phyloP scores from a whole-genome alignment of 2,329 filamentous ascomycete species.

The Calonectria naviculata region DNA sequence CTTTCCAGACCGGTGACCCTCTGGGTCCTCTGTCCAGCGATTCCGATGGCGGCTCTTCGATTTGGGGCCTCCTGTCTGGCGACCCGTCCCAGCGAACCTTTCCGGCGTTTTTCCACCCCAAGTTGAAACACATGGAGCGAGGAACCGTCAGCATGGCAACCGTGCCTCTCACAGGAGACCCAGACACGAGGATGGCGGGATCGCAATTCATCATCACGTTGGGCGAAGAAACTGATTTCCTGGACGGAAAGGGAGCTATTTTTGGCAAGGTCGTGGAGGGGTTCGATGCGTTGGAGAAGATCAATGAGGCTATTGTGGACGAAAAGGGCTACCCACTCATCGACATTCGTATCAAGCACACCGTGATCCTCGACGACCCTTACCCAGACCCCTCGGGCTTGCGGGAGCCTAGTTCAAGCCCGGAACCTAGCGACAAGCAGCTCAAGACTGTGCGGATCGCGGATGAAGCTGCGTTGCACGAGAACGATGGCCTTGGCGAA shows the following conservation, averaged over 20 bases:
- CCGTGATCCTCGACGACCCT: conserved; percentile 90
- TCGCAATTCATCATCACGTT: conserved; percentile 96
- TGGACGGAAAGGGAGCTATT: conserved; percentile 93
- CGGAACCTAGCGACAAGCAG: conserved; percentile 84
- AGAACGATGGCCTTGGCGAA: conserved; percentile 77
- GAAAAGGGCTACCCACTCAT: conserved; percentile 88
- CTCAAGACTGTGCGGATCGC: conserved; percentile 91
- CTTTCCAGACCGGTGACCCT: conserved; percentile 95
- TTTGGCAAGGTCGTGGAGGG: conserved; percentile 97
- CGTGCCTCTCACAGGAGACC: conserved; percentile 77
- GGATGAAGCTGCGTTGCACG: conserved; percentile 85
- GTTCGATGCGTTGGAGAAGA: conserved; percentile 92
- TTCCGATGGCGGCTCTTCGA: conserved; percentile 92
- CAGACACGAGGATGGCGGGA: conserved; percentile 83
- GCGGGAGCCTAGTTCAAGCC: conserved; percentile 81
- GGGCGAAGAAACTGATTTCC: conserved; percentile 87
- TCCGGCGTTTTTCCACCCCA: conserved; percentile 84
- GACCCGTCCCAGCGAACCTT: conserved; percentile 79
- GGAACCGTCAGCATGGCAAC: conserved; percentile 99
- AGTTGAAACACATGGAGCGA: conserved; percentile 87
- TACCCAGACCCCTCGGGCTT: conserved; percentile 85
- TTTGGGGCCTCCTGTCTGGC: conserved; percentile 86
- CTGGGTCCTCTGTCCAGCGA: conserved; percentile 85
- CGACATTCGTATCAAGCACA: conserved; percentile 95
- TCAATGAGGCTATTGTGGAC: conserved; percentile 91